Evolutionary conservation across 441 rosid genomes (phyloP), one percentile per base, ranked within the genome.

Genomic region (Pelargonium cotyledonis): DNA sequence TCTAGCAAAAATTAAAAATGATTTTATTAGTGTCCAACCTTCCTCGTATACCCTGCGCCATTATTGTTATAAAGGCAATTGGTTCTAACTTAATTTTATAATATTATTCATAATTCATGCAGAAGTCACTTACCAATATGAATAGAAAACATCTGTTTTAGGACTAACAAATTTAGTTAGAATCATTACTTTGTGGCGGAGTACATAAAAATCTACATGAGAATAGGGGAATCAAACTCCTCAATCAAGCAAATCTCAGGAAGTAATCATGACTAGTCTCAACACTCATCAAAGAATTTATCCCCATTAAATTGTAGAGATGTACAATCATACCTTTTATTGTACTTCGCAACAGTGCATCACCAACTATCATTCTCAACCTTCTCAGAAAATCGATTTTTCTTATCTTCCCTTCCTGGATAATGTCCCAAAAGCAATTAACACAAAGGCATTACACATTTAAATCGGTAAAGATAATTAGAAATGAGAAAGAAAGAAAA

Each of bases 301-400:
- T n/a, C 5, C 63, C 4, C 9, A 71, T 35, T 14, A 21, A 49
- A 44, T 35, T 12, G 63, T n/a, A 53, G n/a, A 60, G n/a, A 60
- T 38, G 63, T 14, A 19, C 65, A 51, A 43, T 21, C 67, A 61
- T 83, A 85, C 99, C 97, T 90, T 82, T 85, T 80, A 95, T 83
- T 0, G 97, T 88, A 5, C 96, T 85, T 77, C 88, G 85, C 70
- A 95, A 84, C 69, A 95, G 72, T 44, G 55, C 72, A 82, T 95
- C 99, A 46, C 99, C 99, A 21, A 87, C 91, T 44, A 83, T 73
- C 70, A 74, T 63, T 64, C 99, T 81, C 80, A 95, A 72, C 69
- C 75, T 87, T 76, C 76, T 88, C 67, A 92, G 89, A 74, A 95
- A 92, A 23, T 89, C 95, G 0, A 80, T 88, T 23, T 96, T 76